Base-by-base conservation (phyloP, 768 basidiomycete species). In the Termitomyces sp. region DNA sequence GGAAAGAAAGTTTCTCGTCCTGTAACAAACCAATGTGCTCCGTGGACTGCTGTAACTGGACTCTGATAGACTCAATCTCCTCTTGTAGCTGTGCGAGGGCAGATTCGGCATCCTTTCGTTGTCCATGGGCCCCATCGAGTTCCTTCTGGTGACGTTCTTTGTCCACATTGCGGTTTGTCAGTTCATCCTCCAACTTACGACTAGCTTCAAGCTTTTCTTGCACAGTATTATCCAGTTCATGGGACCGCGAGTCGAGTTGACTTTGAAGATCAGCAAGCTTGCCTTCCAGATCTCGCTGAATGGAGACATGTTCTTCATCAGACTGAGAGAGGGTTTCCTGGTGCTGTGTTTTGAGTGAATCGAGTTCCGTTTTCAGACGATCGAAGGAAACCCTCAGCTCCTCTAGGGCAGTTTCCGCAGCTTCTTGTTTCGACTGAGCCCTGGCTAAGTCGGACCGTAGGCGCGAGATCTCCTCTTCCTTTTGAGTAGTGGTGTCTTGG, bases 1-100 rank as follows among this genome's bases (percentile, higher is more conserved):
- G 83, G 15, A 86, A 67, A 10, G 64, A 49, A 0, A 65, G 68
- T 57, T 77, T 83, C 68, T 89, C 85, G 42, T 77, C 73, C 56
- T 80, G 77, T 18, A 76, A 52, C 4, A 63, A 42, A 32, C 72
- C 67, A 23, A 76, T 56, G 13, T 74, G 70, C 1, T 53, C 53
- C 43, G 74, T 69, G 25, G 73, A 63, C 46, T 77, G 67, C 39
- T 77, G 68, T 18, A 88, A 64, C 43, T 73, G 72, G n/a, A 63
- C 67, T 40, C 70, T 73, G 27, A 74, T 62, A 32, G 57, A 64
- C 11, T 64, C 52, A 29, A 82, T 58, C 18, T 77, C 69, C 50
- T 69, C 61, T 29, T 66, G 67, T 23, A 81, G 62, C 27, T 71
- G 68, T 3, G 63, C 64, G 49, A 74, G 64, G 16, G 66, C 62